Evolutionary conservation across 2,329 filamentous ascomycete genomes (phyloP).

Genomic region (Simplicillium aogashimaense): DNA sequence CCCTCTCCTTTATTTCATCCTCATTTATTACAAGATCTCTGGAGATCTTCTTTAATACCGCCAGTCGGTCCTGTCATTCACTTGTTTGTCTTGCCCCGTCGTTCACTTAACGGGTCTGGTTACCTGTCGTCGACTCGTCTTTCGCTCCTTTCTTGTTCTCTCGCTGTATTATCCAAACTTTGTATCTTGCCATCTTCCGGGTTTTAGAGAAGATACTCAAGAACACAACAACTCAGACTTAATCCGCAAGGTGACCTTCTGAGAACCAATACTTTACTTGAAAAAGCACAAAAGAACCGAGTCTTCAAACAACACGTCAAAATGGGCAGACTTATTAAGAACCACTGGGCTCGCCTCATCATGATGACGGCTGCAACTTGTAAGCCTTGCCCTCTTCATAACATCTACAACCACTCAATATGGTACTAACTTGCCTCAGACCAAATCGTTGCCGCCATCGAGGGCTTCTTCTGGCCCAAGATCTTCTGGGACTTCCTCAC

Average conservation of each 20-base stretch:
- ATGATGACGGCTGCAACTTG: slow-evolving; percentile 74
- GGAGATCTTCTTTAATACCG: slow-evolving; percentile 5
- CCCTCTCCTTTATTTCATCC: slow-evolving; percentile 10
- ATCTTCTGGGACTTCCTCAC: slow-evolving; percentile 97
- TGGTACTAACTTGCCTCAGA: slow-evolving; percentile 43
- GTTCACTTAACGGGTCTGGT: too few species aligned
- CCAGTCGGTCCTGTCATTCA: slow-evolving; percentile 1
- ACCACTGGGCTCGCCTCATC: slow-evolving; percentile 95
- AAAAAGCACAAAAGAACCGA: background rate
- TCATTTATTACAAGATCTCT: slow-evolving; percentile 6
- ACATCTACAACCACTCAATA: background rate
- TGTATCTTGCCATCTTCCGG: too few species aligned
- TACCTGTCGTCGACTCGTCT: background rate
- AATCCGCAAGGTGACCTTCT: background rate
- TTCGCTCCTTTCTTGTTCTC: background rate
- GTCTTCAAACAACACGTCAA: slow-evolving; percentile 13
- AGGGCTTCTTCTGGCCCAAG: slow-evolving; percentile 97
- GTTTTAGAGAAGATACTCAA: too few species aligned
- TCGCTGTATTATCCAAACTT: background rate
- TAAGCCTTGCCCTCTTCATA: slow-evolving; percentile 29
- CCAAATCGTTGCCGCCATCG: slow-evolving; percentile 73
- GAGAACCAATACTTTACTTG: too few species aligned
- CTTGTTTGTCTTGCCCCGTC: slow-evolving; percentile 5
- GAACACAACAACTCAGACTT: background rate
- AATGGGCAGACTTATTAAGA: slow-evolving; percentile 99